phyloP scores from a whole-genome alignment of 441 rosid species.

The Erysimum pusillum region DNA sequence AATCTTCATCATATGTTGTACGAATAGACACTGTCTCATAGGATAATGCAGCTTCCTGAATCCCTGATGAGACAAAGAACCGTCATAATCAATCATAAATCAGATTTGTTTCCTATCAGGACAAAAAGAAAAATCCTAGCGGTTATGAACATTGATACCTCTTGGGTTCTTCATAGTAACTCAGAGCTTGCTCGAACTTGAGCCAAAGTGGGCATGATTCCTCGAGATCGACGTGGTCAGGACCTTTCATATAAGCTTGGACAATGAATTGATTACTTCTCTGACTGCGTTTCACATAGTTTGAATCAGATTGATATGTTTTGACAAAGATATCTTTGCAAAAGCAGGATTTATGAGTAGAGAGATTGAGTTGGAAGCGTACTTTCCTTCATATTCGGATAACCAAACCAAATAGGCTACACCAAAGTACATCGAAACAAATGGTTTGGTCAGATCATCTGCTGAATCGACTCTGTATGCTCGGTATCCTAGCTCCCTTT shows the following conservation, averaged over 20 bases:
- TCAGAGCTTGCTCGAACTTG: conserved; percentile 49
- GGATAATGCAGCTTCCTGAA: conserved; percentile 66
- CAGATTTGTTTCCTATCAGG: conserved; percentile 47
- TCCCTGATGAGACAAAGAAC: conserved; percentile 54
- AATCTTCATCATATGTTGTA: conserved; percentile 23
- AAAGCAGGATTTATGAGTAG: background rate
- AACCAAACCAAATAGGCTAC: conserved; percentile 86
- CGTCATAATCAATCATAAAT: conserved; percentile 25
- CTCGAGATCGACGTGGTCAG: conserved; percentile 67
- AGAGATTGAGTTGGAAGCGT: conserved; percentile 19
- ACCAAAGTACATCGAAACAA: conserved; percentile 89
- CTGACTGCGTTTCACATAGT: conserved; percentile 57
- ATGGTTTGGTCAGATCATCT: conserved; percentile 82
- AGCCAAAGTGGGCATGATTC: conserved; percentile 54
- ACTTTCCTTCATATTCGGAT: conserved; percentile 90
- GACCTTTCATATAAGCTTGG: conserved; percentile 82
- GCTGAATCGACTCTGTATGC: conserved; percentile 77
- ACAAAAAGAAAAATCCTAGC: conserved; percentile 59
- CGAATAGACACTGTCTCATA: conserved; percentile 46
- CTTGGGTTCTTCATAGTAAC: conserved; percentile 47
- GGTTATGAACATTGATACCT: conserved; percentile 37
- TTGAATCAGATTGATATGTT: conserved; percentile 1
- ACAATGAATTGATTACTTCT: conserved; percentile 75
- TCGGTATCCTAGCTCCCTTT: conserved; percentile 79
- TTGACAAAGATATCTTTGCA: conserved; percentile 18